phyloP scores from a whole-genome alignment of 2,329 filamentous ascomycete genomes.

The Nothophoma quercina region DNA sequence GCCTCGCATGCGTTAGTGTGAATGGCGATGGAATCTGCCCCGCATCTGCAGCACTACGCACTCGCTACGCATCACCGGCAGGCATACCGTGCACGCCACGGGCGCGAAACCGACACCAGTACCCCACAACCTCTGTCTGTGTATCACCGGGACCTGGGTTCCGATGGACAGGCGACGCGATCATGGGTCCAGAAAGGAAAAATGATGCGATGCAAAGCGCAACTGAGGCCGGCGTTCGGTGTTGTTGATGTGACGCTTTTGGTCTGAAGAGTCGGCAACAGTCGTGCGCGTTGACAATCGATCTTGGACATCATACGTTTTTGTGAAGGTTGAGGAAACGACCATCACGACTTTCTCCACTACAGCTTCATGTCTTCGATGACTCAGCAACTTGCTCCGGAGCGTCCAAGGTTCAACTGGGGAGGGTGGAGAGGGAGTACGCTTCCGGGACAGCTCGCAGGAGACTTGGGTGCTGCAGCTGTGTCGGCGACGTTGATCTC shows the following conservation, averaged over 20 bases:
- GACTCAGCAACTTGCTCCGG: constrained; percentile 20
- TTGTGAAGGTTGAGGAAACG: neutral
- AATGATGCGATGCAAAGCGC: constrained; percentile 4
- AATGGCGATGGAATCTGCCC: constrained; percentile 10
- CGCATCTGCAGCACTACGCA: constrained; percentile 9
- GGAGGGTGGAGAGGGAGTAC: constrained; percentile 12
- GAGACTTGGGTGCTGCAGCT: constrained; percentile 35
- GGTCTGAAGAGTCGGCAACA: neutral
- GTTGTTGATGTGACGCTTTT: neutral
- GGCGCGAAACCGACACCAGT: constrained; percentile 9
- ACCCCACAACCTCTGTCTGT: neutral
- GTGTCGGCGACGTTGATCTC: constrained; percentile 36
- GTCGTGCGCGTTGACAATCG: neutral
- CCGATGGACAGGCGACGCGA: neutral
- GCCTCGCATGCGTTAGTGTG: constrained; percentile 7
- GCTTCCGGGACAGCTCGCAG: constrained; percentile 24
- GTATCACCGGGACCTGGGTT: neutral
- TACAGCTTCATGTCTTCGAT: constrained; percentile 14
- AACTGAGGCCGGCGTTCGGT: constrained; percentile 5
- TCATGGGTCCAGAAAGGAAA: neutral
- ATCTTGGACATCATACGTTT: neutral
- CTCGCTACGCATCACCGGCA: constrained; percentile 8
- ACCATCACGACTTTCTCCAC: neutral
- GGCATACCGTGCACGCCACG: constrained; percentile 13
- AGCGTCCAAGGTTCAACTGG: neutral